Evolutionary conservation across 345 rosid genomes (phyloP).

Genomic region (Eucalyptus shirleyi): DNA sequence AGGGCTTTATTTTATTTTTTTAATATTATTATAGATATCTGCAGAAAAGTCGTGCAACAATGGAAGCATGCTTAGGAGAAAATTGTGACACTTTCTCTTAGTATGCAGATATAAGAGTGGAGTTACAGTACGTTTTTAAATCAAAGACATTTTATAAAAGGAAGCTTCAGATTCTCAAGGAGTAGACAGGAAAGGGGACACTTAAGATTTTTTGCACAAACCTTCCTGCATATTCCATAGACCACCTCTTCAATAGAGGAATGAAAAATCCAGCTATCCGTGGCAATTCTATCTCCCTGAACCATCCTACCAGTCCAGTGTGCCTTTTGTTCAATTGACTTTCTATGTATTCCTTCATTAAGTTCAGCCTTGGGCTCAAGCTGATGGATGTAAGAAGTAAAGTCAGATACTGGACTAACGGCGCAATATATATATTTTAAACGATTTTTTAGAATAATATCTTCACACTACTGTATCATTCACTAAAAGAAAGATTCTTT

Average conservation of each 20-base stretch:
- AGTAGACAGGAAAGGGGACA: neutral
- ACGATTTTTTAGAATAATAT: neutral
- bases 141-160: neutral
- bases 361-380: slow-evolving; percentile 25
- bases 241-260: slow-evolving; percentile 63
- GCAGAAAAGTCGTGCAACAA: neutral
- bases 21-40: neutral
- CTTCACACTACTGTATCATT: neutral
- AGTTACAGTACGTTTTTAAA: neutral
- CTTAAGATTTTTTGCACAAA: neutral
- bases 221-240: slow-evolving; percentile 73
- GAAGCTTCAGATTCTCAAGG: neutral
- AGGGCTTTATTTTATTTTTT: neutral
- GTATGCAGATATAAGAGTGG: neutral
- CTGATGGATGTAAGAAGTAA: slow-evolving; percentile 11
- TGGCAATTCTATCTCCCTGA: slow-evolving; percentile 45
- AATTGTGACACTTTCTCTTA: neutral
- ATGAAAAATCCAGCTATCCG: slow-evolving; percentile 38
- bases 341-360: slow-evolving; percentile 29
- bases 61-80: neutral
- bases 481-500: neutral
- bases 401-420: neutral
- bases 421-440: neutral
- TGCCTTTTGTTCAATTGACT: slow-evolving; percentile 24
- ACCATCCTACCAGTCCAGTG: slow-evolving; percentile 40